Conservation (phyloP, 441 rosid species). For the Aleurites moluccanus region DNA sequence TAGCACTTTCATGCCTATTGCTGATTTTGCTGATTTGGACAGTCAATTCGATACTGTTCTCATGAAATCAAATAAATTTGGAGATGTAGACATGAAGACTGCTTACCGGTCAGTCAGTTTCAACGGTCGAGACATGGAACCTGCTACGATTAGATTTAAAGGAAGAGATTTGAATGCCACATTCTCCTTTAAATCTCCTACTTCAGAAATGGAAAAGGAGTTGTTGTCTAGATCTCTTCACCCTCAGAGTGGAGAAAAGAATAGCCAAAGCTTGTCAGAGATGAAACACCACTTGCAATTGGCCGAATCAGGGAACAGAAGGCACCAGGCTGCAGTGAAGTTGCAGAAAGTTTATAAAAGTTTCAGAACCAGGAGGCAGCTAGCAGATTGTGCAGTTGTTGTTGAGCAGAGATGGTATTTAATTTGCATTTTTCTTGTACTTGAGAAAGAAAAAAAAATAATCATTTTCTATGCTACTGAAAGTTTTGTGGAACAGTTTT, state of each 20-base stretch:
- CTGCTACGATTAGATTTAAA: constrained; percentile 51
- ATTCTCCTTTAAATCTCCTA: constrained; percentile 43
- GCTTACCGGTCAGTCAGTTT: constrained; percentile 52
- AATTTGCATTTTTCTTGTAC: not conserved
- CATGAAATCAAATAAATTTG: constrained; percentile 49
- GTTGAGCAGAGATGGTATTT: constrained; percentile 87
- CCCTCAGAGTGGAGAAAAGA: constrained; percentile 24
- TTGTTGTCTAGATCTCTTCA: constrained; percentile 23
- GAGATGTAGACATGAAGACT: constrained; percentile 32
- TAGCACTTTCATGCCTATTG: constrained; percentile 43
- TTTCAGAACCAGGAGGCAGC: constrained; percentile 84
- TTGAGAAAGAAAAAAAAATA: not conserved
- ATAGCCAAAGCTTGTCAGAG: constrained; percentile 17
- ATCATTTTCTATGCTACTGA: too few species aligned
- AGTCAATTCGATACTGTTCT: constrained; percentile 44
- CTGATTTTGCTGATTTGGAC: constrained; percentile 44
- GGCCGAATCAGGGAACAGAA: not conserved
- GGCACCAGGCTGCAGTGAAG: constrained; percentile 66
- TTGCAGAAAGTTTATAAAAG: constrained; percentile 93
- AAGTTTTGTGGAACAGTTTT: not conserved
- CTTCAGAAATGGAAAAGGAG: constrained; percentile 29
- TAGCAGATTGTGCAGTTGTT: constrained; percentile 94
- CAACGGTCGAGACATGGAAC: constrained; percentile 36
- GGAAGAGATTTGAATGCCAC: constrained; percentile 48
- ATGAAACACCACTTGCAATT: constrained; percentile 23